phyloP scores from a whole-genome alignment of 1,139 yeast genomes.

The Candida albicans region DNA sequence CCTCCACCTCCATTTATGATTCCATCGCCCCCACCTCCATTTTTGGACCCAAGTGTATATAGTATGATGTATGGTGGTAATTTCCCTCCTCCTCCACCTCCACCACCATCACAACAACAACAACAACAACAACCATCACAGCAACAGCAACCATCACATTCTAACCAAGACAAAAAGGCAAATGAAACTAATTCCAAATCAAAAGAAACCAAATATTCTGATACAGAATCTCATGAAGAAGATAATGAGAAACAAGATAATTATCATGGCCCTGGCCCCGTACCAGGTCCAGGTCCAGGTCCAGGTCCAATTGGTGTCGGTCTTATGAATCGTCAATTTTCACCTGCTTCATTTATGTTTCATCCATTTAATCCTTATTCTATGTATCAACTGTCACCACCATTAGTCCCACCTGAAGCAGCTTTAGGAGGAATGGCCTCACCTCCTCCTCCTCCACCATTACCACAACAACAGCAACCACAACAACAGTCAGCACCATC shows the following conservation, averaged over 20 bases:
- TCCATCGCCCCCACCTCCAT: conserved; percentile 37
- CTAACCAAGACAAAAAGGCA: conserved; percentile 7
- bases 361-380: conserved; percentile 53
- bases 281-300: not conserved
- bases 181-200: conserved; percentile 10
- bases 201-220: conserved; percentile 3
- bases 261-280: not conserved
- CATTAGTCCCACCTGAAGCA: conserved; percentile 20
- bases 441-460: conserved; percentile 11
- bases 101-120: conserved; percentile 3
- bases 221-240: not conserved
- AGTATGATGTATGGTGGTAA: conserved; percentile 28
- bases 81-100: conserved; percentile 9
- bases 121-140: conserved; percentile 3
- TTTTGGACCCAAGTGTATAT: conserved; percentile 41
- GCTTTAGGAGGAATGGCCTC: conserved; percentile 10
- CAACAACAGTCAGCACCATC: not conserved
- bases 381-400: conserved; percentile 37
- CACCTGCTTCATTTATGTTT: conserved; percentile 42
- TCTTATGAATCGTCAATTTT: conserved; percentile 35
- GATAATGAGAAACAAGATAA: conserved; percentile 5
- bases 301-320: conserved; percentile 38
- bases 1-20: conserved; percentile 35
- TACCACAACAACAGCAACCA: conserved; percentile 1
- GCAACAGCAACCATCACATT: conserved; percentile 1